Evolutionary conservation across 2,329 filamentous ascomycete genomes (phyloP).

Genomic region (Purpureocillium lavendulum): DNA sequence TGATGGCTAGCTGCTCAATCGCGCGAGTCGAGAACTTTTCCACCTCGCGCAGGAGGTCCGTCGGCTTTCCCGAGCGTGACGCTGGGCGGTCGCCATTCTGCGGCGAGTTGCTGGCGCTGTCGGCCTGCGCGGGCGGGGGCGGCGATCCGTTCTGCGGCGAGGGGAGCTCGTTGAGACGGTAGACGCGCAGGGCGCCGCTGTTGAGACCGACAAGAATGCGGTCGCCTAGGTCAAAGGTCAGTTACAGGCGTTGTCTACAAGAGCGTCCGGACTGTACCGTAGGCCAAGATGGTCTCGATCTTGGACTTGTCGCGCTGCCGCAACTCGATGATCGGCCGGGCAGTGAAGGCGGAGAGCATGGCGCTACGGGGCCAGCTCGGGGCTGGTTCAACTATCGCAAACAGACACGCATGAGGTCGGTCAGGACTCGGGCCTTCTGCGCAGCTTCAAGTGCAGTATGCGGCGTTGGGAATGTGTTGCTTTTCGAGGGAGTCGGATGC

Average conservation of each 20-base stretch:
- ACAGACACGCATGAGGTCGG: slow-evolving; percentile 21
- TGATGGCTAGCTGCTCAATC: slow-evolving; percentile 87
- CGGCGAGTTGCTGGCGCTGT: slow-evolving; percentile 16
- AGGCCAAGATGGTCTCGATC: slow-evolving; percentile 91
- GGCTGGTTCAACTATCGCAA: slow-evolving; percentile 19
- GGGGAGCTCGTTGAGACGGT: slow-evolving; percentile 70
- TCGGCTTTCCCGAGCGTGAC: slow-evolving; percentile 42
- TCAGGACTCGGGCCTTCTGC: background rate
- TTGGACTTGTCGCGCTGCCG: slow-evolving; percentile 91
- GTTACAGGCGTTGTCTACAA: background rate
- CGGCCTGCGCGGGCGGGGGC: slow-evolving; percentile 15
- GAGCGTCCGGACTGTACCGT: slow-evolving; percentile 45
- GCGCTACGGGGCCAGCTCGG: slow-evolving; percentile 35
- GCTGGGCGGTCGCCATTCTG: slow-evolving; percentile 17
- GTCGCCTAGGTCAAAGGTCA: slow-evolving; percentile 52
- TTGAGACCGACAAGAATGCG: slow-evolving; percentile 86
- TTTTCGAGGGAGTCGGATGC: too few species aligned
- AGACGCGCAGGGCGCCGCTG: slow-evolving; percentile 80
- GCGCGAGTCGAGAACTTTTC: slow-evolving; percentile 89
- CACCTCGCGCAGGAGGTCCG: slow-evolving; percentile 81
- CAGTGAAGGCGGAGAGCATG: slow-evolving; percentile 97
- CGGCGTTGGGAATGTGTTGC: too few species aligned
- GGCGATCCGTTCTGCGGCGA: slow-evolving; percentile 25
- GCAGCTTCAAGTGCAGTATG: too few species aligned
- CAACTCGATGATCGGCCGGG: slow-evolving; percentile 94